Evolutionary conservation across 1,284 basidiomycete species (phyloP).

Genomic region (Stereum hirsutum): DNA sequence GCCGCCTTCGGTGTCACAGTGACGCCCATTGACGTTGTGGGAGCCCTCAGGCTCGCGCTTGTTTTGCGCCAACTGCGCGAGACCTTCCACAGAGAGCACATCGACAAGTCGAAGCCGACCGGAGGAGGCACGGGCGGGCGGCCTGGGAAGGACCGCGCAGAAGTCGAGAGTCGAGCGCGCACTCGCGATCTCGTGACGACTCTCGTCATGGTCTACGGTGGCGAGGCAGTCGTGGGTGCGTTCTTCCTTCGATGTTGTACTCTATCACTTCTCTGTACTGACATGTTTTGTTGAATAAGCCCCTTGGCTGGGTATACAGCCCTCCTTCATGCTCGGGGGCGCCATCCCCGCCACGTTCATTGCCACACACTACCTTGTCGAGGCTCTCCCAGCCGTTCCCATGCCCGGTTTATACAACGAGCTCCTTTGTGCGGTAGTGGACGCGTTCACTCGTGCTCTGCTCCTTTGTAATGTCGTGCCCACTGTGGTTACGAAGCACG

Average conservation of each 20-base stretch:
- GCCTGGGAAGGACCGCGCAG: constrained; percentile 9
- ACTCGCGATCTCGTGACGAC: constrained; percentile 46
- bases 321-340: constrained; percentile 65
- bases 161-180: constrained; percentile 21
- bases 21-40: constrained; percentile 55
- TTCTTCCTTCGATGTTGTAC: constrained; percentile 5
- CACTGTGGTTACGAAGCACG: constrained; percentile 43
- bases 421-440: constrained; percentile 53
- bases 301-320: constrained; percentile 50
- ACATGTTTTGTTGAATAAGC: constrained; percentile 25
- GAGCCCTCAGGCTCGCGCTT: constrained; percentile 57
- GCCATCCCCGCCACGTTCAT: constrained; percentile 47
- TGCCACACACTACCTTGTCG: constrained; percentile 45
- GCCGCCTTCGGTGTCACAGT: constrained; percentile 55
- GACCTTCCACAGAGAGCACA: constrained; percentile 32
- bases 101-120: constrained; percentile 7
- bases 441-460: constrained; percentile 60
- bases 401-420: constrained; percentile 41
- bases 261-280: neutral
- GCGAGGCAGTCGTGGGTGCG: constrained; percentile 57
- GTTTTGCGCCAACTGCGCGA: constrained; percentile 60
- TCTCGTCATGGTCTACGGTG: constrained; percentile 63
- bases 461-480: constrained; percentile 68
- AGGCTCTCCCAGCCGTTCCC: constrained; percentile 48
- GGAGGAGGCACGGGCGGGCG: constrained; percentile 2